Evolutionary conservation across 148 eudicot genomes (phyloP).

Genomic region (Persicaria tinctoria): DNA sequence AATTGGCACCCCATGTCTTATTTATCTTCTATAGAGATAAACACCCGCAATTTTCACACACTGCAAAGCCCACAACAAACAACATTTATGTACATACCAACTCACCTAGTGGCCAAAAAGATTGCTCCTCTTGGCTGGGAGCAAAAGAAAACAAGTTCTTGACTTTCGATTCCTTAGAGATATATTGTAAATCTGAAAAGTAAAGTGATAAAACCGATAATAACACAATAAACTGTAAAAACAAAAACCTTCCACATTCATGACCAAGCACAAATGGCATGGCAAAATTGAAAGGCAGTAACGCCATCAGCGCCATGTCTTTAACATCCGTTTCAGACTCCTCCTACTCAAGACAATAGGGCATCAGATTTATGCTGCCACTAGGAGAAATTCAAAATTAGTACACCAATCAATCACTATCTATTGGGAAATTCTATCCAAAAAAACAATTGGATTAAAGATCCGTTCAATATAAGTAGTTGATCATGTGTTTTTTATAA

Average conservation of each 20-base stretch:
- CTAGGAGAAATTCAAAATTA: not conserved
- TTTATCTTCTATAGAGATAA: not conserved
- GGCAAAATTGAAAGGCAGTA: not conserved
- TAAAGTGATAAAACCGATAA: not conserved
- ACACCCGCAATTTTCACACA: not conserved
- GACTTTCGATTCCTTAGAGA: not conserved
- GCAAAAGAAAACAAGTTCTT: not conserved
- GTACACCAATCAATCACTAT: not conserved
- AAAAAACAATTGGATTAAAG: not conserved
- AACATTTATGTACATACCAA: not conserved
- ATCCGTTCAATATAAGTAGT: no score
- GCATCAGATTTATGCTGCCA: not conserved
- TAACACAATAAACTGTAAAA: not conserved
- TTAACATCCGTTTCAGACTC: not conserved
- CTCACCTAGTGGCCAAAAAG: not conserved
- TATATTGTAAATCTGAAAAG: not conserved
- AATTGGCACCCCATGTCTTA: not conserved
- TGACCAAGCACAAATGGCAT: not conserved
- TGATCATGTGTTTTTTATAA: no score
- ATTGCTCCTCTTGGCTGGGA: not conserved
- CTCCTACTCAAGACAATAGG: not conserved
- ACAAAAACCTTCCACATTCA: not conserved
- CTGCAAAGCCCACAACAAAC: not conserved
- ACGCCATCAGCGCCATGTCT: not conserved
- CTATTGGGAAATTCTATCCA: not conserved